These are phyloP conservation scores for Neonectria hederae DNA, from an alignment of 2,329 filamentous ascomycete genomes.

Conservation along the genomic window DNA sequence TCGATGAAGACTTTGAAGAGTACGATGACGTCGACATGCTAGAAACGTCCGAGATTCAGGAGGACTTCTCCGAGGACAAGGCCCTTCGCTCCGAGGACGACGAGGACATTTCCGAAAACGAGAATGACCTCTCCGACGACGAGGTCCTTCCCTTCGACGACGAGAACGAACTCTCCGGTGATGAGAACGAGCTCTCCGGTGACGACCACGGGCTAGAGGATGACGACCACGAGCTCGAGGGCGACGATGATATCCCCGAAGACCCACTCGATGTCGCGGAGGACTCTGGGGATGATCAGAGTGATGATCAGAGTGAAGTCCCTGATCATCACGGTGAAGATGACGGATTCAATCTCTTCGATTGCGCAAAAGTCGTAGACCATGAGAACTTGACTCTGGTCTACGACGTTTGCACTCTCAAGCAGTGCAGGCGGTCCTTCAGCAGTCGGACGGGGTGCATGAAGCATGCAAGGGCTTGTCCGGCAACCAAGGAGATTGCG, in stretches of 20 bases:
- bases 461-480: constrained; percentile 1
- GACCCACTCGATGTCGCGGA: too few relatives aligned
- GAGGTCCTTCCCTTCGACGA: too few relatives aligned
- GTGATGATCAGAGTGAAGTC: background rate
- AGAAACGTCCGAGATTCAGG: constrained; percentile 1
- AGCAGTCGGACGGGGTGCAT: background rate
- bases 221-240: too few relatives aligned
- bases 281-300: background rate
- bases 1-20: background rate
- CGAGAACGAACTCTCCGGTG: too few relatives aligned
- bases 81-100: too few relatives aligned
- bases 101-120: too few relatives aligned
- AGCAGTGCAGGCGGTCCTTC: background rate
- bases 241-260: too few relatives aligned
- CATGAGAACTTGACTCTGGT: background rate
- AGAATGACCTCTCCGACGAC: too few relatives aligned
- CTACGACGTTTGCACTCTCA: background rate
- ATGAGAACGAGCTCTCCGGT: too few relatives aligned
- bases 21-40: background rate
- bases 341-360: constrained; percentile 1
- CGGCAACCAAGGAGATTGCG: constrained; percentile 3
- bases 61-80: background rate
- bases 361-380: constrained; percentile 1
- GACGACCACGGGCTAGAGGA: too few relatives aligned
- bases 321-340: constrained; percentile 1